phyloP scores from a whole-genome alignment of 2,329 filamentous ascomycete genomes.

The Aotearoamyces nothofagi region DNA sequence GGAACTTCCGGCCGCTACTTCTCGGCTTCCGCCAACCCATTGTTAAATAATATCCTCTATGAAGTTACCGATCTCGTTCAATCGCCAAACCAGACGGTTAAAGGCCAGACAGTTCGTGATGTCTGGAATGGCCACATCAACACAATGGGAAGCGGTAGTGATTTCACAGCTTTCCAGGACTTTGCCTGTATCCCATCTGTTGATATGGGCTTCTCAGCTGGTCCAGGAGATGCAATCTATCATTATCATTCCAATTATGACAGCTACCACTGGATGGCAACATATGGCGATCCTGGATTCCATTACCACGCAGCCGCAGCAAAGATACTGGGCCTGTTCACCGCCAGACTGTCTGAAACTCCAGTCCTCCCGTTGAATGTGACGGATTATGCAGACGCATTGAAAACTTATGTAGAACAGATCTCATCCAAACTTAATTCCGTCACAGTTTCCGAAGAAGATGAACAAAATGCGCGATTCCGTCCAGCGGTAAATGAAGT shows the following conservation, averaged over 20 bases:
- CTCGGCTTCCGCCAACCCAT: constrained; percentile 38
- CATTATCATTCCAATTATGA: constrained; percentile 81
- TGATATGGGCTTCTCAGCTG: constrained; percentile 36
- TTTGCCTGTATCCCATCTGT: constrained; percentile 32
- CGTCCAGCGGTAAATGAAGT: constrained; percentile 10
- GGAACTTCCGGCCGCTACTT: constrained; percentile 44
- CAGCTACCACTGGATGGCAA: constrained; percentile 71
- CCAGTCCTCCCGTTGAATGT: constrained; percentile 36
- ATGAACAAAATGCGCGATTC: constrained; percentile 14
- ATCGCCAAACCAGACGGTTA: constrained; percentile 21
- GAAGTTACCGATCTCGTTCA: constrained; percentile 36
- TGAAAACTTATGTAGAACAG: constrained; percentile 16
- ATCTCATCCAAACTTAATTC: constrained; percentile 16
- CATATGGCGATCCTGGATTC: constrained; percentile 52
- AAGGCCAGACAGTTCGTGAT: constrained; percentile 23
- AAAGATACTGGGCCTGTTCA: constrained; percentile 34
- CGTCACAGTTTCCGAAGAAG: constrained; percentile 10
- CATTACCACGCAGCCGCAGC: constrained; percentile 44
- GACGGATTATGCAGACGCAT: constrained; percentile 24
- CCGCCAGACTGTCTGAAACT: constrained; percentile 30
- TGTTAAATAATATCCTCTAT: constrained; percentile 45
- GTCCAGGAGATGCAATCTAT: constrained; percentile 31
- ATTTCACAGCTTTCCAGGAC: constrained; percentile 54
- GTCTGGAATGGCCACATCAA: constrained; percentile 36
- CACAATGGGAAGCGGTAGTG: constrained; percentile 49